These are phyloP conservation scores for Camellia oleifera DNA, from an alignment of 179 eudicot species.

Conservation along the genomic window DNA sequence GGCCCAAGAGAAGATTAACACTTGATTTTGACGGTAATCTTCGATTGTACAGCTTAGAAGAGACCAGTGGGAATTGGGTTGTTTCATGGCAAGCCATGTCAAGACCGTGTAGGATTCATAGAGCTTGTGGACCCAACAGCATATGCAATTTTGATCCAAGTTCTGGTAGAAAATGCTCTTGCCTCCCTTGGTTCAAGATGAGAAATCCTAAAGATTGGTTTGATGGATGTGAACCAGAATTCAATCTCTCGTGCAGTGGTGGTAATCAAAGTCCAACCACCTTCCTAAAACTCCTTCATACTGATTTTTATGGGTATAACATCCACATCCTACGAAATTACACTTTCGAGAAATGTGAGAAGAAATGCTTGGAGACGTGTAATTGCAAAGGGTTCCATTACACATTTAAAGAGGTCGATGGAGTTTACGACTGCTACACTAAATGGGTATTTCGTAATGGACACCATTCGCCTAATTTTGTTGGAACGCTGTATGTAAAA, in stretches of 20 bases:
- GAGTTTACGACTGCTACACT: slow-evolving; percentile 17
- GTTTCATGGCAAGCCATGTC: too few species aligned
- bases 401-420: background rate
- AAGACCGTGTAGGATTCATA: too few species aligned
- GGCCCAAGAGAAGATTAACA: slow-evolving; percentile 28
- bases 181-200: slow-evolving; percentile 14
- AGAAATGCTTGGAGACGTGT: slow-evolving; percentile 15
- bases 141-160: too few species aligned
- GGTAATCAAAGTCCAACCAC: too few species aligned
- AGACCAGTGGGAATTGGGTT: too few species aligned
- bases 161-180: slow-evolving; percentile 12
- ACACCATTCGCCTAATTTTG: background rate
- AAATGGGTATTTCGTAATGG: slow-evolving; percentile 27
- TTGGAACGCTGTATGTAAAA: slow-evolving; percentile 14
- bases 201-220: slow-evolving; percentile 10
- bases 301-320: slow-evolving; percentile 31
- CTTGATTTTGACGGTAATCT: too few species aligned
- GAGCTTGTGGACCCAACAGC: too few species aligned
- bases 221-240: slow-evolving; percentile 15
- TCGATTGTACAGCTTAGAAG: slow-evolving; percentile 6
- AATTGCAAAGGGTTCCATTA: background rate
- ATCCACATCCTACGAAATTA: background rate
- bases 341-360: slow-evolving; percentile 19
- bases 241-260: slow-evolving; percentile 8
- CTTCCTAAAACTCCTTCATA: slow-evolving; percentile 19